These are phyloP conservation scores for Solanum sejunctum DNA, from an alignment of 257 asterid genomes.

Conservation along the genomic window DNA sequence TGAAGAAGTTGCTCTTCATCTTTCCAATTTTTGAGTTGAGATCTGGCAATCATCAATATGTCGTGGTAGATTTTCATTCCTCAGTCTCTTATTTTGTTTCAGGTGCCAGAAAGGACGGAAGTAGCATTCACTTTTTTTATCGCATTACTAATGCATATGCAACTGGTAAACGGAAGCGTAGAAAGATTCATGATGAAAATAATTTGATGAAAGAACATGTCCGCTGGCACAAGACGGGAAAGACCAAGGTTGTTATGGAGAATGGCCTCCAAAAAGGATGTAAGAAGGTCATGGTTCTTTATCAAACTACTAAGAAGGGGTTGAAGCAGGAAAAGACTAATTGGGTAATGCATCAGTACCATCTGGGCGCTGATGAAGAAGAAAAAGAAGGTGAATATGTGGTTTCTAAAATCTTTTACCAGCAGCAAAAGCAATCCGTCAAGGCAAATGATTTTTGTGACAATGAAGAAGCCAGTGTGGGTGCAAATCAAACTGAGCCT, in stretches of 20 bases:
- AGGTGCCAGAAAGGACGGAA: slow-evolving; percentile 89
- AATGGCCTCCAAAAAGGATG: slow-evolving; percentile 57
- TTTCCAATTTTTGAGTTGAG: background rate
- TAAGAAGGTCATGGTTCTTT: slow-evolving; percentile 90
- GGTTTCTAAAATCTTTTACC: slow-evolving; percentile 66
- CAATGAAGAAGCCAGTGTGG: slow-evolving; percentile 32
- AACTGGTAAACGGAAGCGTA: slow-evolving; percentile 73
- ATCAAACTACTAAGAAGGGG: slow-evolving; percentile 34
- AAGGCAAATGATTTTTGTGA: slow-evolving; percentile 10
- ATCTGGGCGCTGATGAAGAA: slow-evolving; percentile 56
- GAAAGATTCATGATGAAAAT: slow-evolving; percentile 39
- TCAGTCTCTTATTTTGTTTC: slow-evolving; percentile 1
- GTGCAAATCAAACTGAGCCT: slow-evolving; percentile 29
- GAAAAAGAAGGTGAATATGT: slow-evolving; percentile 67
- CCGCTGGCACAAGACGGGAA: slow-evolving; percentile 96
- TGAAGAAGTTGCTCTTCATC: background rate
- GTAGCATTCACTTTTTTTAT: slow-evolving; percentile 67
- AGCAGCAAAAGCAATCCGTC: slow-evolving; percentile 39
- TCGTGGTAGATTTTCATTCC: background rate
- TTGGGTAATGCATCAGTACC: slow-evolving; percentile 97
- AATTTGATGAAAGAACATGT: slow-evolving; percentile 11
- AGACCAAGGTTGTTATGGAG: slow-evolving; percentile 47
- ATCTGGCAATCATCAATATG: background rate
- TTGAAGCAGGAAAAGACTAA: slow-evolving; percentile 51
- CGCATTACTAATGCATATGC: slow-evolving; percentile 53